Base-by-base conservation (phyloP, 768 basidiomycete species). In the Suillus brevipes region DNA sequence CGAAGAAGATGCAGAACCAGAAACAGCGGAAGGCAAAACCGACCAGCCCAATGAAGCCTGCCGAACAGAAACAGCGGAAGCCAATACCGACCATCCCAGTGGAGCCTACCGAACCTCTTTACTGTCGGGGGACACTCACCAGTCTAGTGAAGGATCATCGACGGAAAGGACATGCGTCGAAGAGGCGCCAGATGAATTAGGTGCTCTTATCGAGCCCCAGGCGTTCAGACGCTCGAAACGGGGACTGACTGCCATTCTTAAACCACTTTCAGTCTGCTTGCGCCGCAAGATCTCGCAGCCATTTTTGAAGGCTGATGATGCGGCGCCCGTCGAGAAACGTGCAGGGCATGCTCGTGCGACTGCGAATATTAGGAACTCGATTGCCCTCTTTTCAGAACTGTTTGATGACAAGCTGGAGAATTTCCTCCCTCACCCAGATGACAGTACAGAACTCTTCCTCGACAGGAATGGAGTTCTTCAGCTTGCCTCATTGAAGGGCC, bases 401-500 rank as follows among this genome's bases (percentile, higher is more conserved):
- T 66, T 74, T 20, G 68, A 73, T 58, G 70, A 75, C 52, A 60
- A 70, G 5, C 65, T 71, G 9, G 74, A 77, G 38, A 70, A 73
- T 13, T 69, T 78, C 53, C 72, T 74, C 70, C 61, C 70, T 38
- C 74, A 77, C 42, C 68, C 73, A 8, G 77, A 74, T 25, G 77
- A 77, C 12, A 65, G 37, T 6, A 57, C 67, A 4, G 77, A 78
- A 60, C 47, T 78, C 2, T 78, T 70, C 67, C 67, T 69, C 42
- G 74, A 75, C 63, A 55, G 37, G 13, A 68, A 69, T 16, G 72
- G 76, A 4, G 36, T 77, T 16, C 72, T 69, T 49, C 70, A 78
- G 47, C 78, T 76, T 55, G 75, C 73, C 23, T 79, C 82, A 8
- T 72, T 85, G 43, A 69, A 75, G 16, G 81, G 81, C 43, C 76